phyloP scores from a whole-genome alignment of 805 yeast genomes.

The Kluyveromyces starmeri region DNA sequence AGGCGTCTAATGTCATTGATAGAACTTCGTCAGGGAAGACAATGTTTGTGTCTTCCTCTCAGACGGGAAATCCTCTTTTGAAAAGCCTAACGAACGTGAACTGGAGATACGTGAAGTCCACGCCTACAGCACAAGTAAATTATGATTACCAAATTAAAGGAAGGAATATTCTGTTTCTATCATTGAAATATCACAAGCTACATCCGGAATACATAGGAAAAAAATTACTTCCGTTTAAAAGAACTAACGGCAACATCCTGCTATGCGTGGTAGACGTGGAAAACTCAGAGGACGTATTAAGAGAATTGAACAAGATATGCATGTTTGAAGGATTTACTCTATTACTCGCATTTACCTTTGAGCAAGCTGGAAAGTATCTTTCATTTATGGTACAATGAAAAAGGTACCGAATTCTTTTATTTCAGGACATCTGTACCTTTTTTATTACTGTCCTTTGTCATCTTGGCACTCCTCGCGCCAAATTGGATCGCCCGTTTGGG shows the following conservation, averaged over 20 bases:
- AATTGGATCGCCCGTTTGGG: slow-evolving; percentile 93
- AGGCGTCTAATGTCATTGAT: slow-evolving; percentile 16
- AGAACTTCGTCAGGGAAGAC: slow-evolving; percentile 21
- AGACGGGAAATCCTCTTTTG: slow-evolving; percentile 64
- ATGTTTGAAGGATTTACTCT: slow-evolving; percentile 35
- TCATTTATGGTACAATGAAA: slow-evolving; percentile 23
- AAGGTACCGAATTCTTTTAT: slow-evolving; percentile 1
- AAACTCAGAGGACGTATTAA: slow-evolving; percentile 38
- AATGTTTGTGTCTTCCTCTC: slow-evolving; percentile 53
- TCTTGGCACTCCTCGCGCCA: slow-evolving; percentile 91
- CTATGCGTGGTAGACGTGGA: slow-evolving; percentile 60
- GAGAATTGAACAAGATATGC: slow-evolving; percentile 34
- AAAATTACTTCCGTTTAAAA: slow-evolving; percentile 36
- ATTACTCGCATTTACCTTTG: slow-evolving; percentile 37
- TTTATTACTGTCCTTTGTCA: slow-evolving; percentile 66
- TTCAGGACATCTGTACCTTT: slow-evolving; percentile 60
- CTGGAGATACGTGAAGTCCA: slow-evolving; percentile 38
- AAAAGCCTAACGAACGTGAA: slow-evolving; percentile 44
- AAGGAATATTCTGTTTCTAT: slow-evolving; percentile 49
- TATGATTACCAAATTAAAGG: slow-evolving; percentile 61
- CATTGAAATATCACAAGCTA: slow-evolving; percentile 64
- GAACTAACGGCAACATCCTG: slow-evolving; percentile 42
- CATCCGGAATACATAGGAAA: slow-evolving; percentile 67
- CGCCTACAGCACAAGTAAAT: slow-evolving; percentile 33
- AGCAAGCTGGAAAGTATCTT: slow-evolving; percentile 43